Evolutionary conservation across 306 rosid species (phyloP).

Genomic region (Begonia loranthoides): DNA sequence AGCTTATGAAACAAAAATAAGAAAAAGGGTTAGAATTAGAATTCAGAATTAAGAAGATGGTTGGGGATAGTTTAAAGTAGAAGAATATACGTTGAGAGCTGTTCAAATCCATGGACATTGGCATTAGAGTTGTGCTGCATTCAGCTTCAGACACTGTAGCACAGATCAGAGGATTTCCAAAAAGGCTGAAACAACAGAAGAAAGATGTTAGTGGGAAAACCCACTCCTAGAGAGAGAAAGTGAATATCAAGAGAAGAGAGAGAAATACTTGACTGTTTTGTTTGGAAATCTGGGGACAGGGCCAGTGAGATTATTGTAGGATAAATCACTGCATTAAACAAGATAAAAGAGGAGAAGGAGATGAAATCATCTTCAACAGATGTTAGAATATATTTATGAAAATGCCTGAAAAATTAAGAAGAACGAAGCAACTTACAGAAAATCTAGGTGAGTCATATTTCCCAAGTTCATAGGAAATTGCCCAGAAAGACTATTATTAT

Average conservation of each 20-base stretch:
- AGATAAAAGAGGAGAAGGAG: conserved; percentile 19
- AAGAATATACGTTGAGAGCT: conserved; percentile 38
- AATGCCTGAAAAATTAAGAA: conserved; percentile 10
- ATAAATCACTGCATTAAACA: conserved; percentile 56
- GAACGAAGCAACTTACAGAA: conserved; percentile 51
- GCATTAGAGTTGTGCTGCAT: conserved; percentile 71
- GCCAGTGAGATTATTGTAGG: conserved; percentile 79
- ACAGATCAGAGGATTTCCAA: conserved; percentile 83
- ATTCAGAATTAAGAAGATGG: background rate
- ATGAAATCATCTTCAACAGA: conserved; percentile 17
- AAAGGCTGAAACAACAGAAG: conserved; percentile 44
- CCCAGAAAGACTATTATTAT: conserved; percentile 76
- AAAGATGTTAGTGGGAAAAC: background rate
- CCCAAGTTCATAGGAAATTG: conserved; percentile 61
- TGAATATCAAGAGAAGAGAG: conserved; percentile 6
- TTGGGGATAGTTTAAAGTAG: background rate
- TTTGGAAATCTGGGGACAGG: conserved; percentile 85
- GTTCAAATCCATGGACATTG: conserved; percentile 86
- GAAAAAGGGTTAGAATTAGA: conserved; percentile 19
- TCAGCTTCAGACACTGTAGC: conserved; percentile 66
- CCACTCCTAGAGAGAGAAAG: conserved; percentile 3
- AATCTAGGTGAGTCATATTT: conserved; percentile 78
- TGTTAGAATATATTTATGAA: background rate
- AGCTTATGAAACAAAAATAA: conserved; percentile 36
- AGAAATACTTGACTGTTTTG: conserved; percentile 69